Percentiles rank a stretch among this genome's conserved stretches.
phyloP scores from a whole-genome alignment of 1,139 yeast genomes.

The Spencermartinsiella ligniputridi region DNA sequence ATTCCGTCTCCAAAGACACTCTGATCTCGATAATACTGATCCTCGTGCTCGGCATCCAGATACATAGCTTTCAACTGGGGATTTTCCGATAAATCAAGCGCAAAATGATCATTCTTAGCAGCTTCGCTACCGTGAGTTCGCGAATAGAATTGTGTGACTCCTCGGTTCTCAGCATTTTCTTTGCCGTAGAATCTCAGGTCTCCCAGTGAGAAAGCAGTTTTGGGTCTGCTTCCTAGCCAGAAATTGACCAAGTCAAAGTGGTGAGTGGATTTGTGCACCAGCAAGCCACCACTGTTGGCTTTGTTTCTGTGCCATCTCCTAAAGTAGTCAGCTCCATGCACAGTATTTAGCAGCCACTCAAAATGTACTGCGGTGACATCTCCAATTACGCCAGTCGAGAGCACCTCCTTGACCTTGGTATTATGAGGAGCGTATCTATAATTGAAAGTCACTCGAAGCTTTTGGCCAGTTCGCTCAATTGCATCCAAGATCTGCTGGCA shows the following conservation, averaged over 20 bases:
- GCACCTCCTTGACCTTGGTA: conserved; percentile 16
- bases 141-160: conserved; percentile 16
- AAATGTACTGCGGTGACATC: conserved; percentile 17
- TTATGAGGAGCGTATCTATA: conserved; percentile 19
- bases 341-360: conserved; percentile 18
- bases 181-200: conserved; percentile 17
- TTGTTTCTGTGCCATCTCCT: conserved; percentile 18
- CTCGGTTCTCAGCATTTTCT: conserved; percentile 18
- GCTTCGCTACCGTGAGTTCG: conserved; percentile 16
- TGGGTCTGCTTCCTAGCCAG: conserved; percentile 15
- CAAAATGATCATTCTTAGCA: conserved; percentile 17
- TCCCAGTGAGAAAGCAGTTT: conserved; percentile 16
- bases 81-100: conserved; percentile 12
- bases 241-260: conserved; percentile 18
- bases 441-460: conserved; percentile 17
- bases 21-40: conserved; percentile 17
- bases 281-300: conserved; percentile 15
- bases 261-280: conserved; percentile 18
- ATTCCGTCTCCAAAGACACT: conserved; percentile 19
- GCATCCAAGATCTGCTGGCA: conserved; percentile 18
- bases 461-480: conserved; percentile 14
- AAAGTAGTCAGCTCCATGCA: conserved; percentile 18
- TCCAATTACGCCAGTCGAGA: conserved; percentile 17
- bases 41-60: conserved; percentile 19
- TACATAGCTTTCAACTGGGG: conserved; percentile 15